Percentiles rank a stretch among this genome's conserved stretches.
These are phyloP conservation scores for Blastobotrys elegans DNA, from an alignment of 1,139 yeast species.

Conservation along the genomic window DNA sequence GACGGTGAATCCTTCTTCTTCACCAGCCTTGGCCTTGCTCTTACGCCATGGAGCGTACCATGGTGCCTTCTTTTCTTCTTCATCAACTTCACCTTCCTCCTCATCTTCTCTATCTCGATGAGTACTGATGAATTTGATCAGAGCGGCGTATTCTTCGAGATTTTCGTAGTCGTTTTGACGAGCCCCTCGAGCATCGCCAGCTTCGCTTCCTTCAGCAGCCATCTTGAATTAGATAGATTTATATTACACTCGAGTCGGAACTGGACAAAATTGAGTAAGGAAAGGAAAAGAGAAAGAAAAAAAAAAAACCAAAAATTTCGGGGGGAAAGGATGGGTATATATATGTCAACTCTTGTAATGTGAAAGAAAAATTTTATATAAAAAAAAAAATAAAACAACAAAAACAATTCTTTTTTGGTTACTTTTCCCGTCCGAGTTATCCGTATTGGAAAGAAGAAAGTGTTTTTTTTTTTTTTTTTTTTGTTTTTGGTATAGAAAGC, in stretches of 20 bases:
- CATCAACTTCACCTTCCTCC: slow-evolving; percentile 26
- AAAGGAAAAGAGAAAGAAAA: slow-evolving; percentile 9
- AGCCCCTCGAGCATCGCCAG: slow-evolving; percentile 5
- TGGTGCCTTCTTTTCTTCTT: slow-evolving; percentile 21
- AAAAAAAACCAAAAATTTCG: slow-evolving; percentile 1
- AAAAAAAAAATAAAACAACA: background rate
- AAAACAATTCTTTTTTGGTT: background rate
- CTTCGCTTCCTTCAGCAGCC: slow-evolving; percentile 14
- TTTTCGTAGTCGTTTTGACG: slow-evolving; percentile 21
- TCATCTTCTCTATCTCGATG: slow-evolving; percentile 31
- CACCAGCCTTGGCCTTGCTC: slow-evolving; percentile 19
- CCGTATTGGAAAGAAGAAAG: slow-evolving; percentile 1
- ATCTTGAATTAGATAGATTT: slow-evolving; percentile 9
- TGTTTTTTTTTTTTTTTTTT: background rate
- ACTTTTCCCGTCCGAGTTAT: slow-evolving; percentile 7
- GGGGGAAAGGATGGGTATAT: slow-evolving; percentile 10
- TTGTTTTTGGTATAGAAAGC: background rate
- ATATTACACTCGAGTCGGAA: slow-evolving; percentile 4
- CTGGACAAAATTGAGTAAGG: slow-evolving; percentile 4
- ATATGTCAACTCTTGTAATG: slow-evolving; percentile 5
- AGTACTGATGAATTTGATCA: slow-evolving; percentile 35
- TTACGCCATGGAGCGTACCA: slow-evolving; percentile 26
- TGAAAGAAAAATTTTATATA: background rate
- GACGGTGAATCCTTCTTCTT: slow-evolving; percentile 24
- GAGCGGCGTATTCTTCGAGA: slow-evolving; percentile 36